These are phyloP conservation scores for Selenicereus undatus DNA, from an alignment of 148 eudicot species.

Conservation along the genomic window DNA sequence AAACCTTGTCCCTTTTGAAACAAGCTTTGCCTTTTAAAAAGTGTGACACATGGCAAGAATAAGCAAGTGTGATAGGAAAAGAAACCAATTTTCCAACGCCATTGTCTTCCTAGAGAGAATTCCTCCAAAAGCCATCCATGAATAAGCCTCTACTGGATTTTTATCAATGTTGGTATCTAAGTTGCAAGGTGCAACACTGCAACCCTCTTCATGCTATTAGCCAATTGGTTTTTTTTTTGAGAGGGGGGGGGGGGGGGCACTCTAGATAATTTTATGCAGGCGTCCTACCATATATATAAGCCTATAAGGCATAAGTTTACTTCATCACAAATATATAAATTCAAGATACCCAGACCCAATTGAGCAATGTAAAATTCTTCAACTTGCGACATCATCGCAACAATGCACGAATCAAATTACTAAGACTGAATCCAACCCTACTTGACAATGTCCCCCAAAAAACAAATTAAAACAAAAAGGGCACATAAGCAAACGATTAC, in stretches of 20 bases:
- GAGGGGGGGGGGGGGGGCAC: too few species aligned
- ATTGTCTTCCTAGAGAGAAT: not conserved
- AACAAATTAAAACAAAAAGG: not conserved
- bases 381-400: not conserved
- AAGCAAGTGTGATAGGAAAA: not conserved
- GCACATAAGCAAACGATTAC: not conserved
- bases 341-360: not conserved
- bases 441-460: not conserved
- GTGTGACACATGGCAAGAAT: not conserved
- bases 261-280: too few species aligned
- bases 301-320: constrained; percentile 2
- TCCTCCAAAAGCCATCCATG: not conserved
- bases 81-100: not conserved
- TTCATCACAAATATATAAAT: not conserved
- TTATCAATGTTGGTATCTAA: too few species aligned
- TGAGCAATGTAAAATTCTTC: not conserved
- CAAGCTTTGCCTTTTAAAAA: not conserved
- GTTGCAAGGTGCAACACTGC: too few species aligned
- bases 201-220: too few species aligned
- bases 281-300: not conserved
- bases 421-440: not conserved
- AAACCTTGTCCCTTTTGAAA: not conserved
- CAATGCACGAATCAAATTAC: constrained; percentile 3
- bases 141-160: too few species aligned
- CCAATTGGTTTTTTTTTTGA: too few species aligned